phyloP scores from a whole-genome alignment of 2,329 filamentous ascomycete species.

The Botrytis cinerea region DNA sequence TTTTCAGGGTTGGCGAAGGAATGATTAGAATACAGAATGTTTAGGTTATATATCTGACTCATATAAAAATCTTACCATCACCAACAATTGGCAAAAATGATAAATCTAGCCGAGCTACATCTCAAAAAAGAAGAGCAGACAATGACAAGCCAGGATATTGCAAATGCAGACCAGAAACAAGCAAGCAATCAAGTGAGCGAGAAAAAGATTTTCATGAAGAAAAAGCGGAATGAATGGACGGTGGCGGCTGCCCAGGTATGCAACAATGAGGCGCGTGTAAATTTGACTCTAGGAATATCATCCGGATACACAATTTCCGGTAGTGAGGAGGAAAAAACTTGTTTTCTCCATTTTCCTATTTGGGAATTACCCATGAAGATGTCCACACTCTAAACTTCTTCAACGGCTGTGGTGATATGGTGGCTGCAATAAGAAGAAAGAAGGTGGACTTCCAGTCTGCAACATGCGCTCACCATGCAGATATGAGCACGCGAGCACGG shows the following conservation, averaged over 20 bases:
- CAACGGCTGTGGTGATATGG: slow-evolving; percentile 4
- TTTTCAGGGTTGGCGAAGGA: neutral
- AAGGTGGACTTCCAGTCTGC: neutral
- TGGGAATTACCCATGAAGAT: neutral
- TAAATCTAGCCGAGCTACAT: neutral
- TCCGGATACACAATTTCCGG: neutral
- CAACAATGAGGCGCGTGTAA: slow-evolving; percentile 12
- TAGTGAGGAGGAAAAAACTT: neutral
- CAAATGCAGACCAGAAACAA: neutral
- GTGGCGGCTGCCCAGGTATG: neutral
- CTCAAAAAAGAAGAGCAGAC: neutral
- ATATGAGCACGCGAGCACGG: neutral
- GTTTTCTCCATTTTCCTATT: neutral
- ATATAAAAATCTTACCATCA: neutral
- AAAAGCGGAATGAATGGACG: neutral
- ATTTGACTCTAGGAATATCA: neutral
- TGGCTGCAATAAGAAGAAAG: neutral
- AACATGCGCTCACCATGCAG: neutral
- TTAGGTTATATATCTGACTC: neutral
- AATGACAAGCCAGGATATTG: neutral
- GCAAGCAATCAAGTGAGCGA: neutral
- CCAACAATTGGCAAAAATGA: neutral
- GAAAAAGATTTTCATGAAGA: neutral
- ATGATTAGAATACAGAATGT: neutral
- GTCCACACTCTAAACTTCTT: neutral